Conservation (phyloP, 2,329 filamentous ascomycete species). For the Exophiala aquamarina region DNA sequence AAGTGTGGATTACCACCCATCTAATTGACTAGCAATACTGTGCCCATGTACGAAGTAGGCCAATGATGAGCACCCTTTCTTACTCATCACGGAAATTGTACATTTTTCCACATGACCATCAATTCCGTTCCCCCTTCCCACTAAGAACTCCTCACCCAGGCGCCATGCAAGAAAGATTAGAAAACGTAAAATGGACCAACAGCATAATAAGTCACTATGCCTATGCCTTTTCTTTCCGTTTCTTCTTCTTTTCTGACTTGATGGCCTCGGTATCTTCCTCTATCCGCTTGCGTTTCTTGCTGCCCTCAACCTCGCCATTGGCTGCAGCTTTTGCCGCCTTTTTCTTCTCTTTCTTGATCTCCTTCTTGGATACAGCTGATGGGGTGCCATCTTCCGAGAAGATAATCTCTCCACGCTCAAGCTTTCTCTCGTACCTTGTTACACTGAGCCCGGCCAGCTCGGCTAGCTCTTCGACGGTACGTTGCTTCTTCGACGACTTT, state of each 20-base stretch:
- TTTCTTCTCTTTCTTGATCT: slow-evolving; percentile 71
- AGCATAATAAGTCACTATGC: slow-evolving; percentile 31
- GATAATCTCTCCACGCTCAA: slow-evolving; percentile 71
- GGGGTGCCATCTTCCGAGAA: slow-evolving; percentile 66
- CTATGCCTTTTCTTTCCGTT: slow-evolving; percentile 43
- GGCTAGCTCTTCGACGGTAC: slow-evolving; percentile 58
- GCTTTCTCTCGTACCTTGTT: slow-evolving; percentile 76
- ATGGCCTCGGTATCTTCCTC: slow-evolving; percentile 57
- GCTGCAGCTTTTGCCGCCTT: slow-evolving; percentile 56
- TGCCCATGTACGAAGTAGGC: slow-evolving; percentile 8
- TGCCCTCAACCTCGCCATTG: slow-evolving; percentile 45
- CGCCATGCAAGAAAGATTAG: slow-evolving; percentile 28
- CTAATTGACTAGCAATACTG: neutral
- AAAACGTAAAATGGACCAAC: slow-evolving; percentile 28
- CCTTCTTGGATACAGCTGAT: slow-evolving; percentile 71
- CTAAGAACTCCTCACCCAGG: slow-evolving; percentile 27
- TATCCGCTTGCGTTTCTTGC: slow-evolving; percentile 69
- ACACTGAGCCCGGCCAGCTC: slow-evolving; percentile 68
- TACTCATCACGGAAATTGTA: slow-evolving; percentile 13
- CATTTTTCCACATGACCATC: slow-evolving; percentile 20
- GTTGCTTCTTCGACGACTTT: slow-evolving; percentile 38
- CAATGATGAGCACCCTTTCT: slow-evolving; percentile 4
- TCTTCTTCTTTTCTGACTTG: slow-evolving; percentile 52
- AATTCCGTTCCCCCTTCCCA: slow-evolving; percentile 17
- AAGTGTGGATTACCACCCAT: neutral